phyloP scores from a whole-genome alignment of 164 flowering plant genomes.

The Magnolia sinica region DNA sequence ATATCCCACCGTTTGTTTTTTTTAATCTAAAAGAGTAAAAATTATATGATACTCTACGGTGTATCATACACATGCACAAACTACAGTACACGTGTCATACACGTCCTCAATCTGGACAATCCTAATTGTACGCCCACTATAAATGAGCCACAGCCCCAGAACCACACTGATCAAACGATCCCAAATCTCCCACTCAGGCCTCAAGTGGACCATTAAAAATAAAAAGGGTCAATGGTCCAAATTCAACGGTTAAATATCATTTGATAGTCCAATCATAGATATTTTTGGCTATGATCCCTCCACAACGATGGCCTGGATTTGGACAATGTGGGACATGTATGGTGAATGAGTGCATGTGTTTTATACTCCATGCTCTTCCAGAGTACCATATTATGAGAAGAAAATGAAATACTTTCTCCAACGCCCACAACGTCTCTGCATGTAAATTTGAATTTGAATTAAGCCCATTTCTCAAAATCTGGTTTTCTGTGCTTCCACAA shows the following conservation, averaged over 20 bases:
- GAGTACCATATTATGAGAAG: background rate
- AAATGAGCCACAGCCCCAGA: background rate
- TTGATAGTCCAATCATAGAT: too few species aligned
- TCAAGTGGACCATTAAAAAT: too few species aligned
- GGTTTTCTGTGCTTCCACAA: constrained; percentile 22
- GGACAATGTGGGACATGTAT: background rate
- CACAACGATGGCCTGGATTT: background rate
- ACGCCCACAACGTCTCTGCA: constrained; percentile 9
- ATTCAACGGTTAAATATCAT: too few species aligned
- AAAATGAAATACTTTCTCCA: constrained; percentile 5
- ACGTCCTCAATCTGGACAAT: background rate
- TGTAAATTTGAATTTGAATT: constrained; percentile 13
- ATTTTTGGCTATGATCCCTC: too few species aligned
- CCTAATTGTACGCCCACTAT: background rate
- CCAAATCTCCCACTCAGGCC: background rate
- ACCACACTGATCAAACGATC: background rate
- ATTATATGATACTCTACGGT: background rate
- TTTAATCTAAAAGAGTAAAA: background rate
- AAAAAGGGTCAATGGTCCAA: too few species aligned
- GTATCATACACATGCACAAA: background rate
- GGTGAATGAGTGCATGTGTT: background rate
- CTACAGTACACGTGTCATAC: background rate
- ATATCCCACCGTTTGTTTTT: background rate
- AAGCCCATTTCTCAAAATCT: constrained; percentile 32
- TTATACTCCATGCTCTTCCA: background rate